A percentile compares a stretch with the other conserved stretches of the same genome.
These are phyloP conservation scores for Penicillium sp. DNA, from an alignment of 2,329 filamentous ascomycete species.

Conservation along the genomic window DNA sequence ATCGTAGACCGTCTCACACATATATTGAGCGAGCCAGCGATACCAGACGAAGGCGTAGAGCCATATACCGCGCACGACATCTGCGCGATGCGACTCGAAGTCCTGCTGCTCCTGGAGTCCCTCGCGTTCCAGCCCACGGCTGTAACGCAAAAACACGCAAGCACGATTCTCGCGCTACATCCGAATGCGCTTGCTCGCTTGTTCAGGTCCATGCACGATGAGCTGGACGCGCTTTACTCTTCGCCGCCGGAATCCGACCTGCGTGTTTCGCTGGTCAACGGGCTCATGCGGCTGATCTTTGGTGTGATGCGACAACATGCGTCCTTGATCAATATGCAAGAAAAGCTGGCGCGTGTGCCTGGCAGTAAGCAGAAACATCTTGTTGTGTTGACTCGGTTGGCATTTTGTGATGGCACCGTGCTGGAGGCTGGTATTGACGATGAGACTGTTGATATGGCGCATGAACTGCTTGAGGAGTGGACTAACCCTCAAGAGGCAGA, in stretches of 20 bases:
- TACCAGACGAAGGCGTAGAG: slow-evolving; percentile 43
- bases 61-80: slow-evolving; percentile 40
- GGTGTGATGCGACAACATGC: slow-evolving; percentile 60
- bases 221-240: slow-evolving; percentile 60
- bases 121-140: slow-evolving; percentile 49
- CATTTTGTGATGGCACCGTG: slow-evolving; percentile 75
- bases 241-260: slow-evolving; percentile 45
- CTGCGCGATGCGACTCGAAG: slow-evolving; percentile 44
- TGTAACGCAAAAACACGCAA: slow-evolving; percentile 58
- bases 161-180: slow-evolving; percentile 64
- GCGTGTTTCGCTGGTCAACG: slow-evolving; percentile 55
- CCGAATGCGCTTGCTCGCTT: slow-evolving; percentile 68
- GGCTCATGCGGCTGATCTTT: slow-evolving; percentile 58
- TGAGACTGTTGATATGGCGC: slow-evolving; percentile 75
- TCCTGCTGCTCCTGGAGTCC: slow-evolving; percentile 42
- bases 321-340: slow-evolving; percentile 61
- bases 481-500: slow-evolving; percentile 77
- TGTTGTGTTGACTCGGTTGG: slow-evolving; percentile 74
- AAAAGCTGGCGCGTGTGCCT: slow-evolving; percentile 65
- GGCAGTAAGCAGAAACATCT: slow-evolving; percentile 79
- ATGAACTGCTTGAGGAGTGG: slow-evolving; percentile 73
- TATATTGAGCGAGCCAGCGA: slow-evolving; percentile 54
- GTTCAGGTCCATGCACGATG: slow-evolving; percentile 70
- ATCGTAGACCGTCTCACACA: slow-evolving; percentile 56
- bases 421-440: slow-evolving; percentile 73